Percentiles rank a stretch among this genome's conserved stretches.
These are phyloP conservation scores for Fusarium sp. DNA, from an alignment of 2,329 filamentous ascomycete genomes.

Conservation along the genomic window DNA sequence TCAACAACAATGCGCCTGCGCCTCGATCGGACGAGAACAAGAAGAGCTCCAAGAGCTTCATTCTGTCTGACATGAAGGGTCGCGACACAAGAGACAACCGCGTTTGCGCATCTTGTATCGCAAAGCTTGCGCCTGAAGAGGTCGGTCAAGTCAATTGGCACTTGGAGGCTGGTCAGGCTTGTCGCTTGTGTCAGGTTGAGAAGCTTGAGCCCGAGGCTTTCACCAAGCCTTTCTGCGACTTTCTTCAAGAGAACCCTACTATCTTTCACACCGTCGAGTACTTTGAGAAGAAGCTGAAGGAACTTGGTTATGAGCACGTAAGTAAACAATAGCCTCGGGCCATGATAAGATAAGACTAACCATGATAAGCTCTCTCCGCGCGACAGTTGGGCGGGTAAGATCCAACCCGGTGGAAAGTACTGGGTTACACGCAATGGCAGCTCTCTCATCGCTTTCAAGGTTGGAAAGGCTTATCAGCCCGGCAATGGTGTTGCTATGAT, in stretches of 20 bases:
- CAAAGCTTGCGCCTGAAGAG: constrained; percentile 48
- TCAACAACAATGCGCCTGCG: constrained; percentile 45
- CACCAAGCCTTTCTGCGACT: constrained; percentile 85
- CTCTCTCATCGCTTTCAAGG: constrained; percentile 84
- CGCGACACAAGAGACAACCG: constrained; percentile 50
- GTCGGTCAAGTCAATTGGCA: constrained; percentile 49
- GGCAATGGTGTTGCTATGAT: constrained; percentile 91
- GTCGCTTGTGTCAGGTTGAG: constrained; percentile 53
- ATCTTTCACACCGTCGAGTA: constrained; percentile 90
- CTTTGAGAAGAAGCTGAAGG: constrained; percentile 77
- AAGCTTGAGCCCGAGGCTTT: constrained; percentile 70
- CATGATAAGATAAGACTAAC: constrained; percentile 22
- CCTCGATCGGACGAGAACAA: constrained; percentile 33
- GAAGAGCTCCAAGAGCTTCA: constrained; percentile 57
- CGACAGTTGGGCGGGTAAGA: constrained; percentile 77
- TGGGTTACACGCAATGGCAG: constrained; percentile 87
- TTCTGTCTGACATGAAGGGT: constrained; percentile 56
- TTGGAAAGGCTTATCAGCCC: constrained; percentile 82
- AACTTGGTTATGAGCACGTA: constrained; percentile 79
- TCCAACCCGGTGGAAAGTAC: constrained; percentile 87
- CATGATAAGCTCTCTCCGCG: constrained; percentile 74
- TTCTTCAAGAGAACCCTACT: constrained; percentile 90
- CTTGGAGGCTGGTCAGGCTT: constrained; percentile 42
- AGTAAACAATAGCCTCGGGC: constrained; percentile 30
- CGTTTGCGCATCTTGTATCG: constrained; percentile 55